Evolutionary conservation across 108 stramenopile genomes (phyloP), one percentile per base, ranked within the genome.

Genomic region (Aureococcus anophagefferens): DNA sequence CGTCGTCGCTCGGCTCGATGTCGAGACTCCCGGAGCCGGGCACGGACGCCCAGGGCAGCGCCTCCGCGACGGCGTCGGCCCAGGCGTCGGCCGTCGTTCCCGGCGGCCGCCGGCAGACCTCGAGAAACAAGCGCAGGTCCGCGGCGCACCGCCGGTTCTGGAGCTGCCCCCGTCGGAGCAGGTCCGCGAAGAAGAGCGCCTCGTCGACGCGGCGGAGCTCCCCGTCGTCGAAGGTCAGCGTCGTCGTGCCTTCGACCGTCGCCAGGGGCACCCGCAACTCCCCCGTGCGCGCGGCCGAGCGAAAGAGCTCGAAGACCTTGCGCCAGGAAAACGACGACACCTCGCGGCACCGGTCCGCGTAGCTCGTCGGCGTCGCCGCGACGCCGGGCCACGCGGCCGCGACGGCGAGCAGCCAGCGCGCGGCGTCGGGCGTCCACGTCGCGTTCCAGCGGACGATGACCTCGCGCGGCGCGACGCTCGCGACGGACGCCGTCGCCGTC

Each of bases 91-190:
- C 72, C 5, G 4, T 13, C 14, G 65, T 35, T 67, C 66, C 64
- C 30, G 36, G 32, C 69, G 30, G 28, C 68, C 30, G 35, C 21
- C 62, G 35, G 59, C 46, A 33, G 15, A 37, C 33, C 36, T 80
- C 75, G 66, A 80, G 40, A 63, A 80, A 80, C 35, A 76, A 68
- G 31, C 72, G 70, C 45, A 80, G 59, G 64, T 80, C 79, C 65
- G 65, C 32, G 0, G 75, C 75, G 45, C 79, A 80, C 71, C 67
- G 30, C 33, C 79, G 75, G 64, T 80, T 80, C 65, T 44, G 63
- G 64, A 80, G 34, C 18, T 30, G 37, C 18, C 75, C 75, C 11
- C 75, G 70, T 0, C 68, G 46, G 59, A 76, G 30, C 28, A 75
- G 74, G 63, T 76, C 64, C 33, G 79, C 79, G 28, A 75, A 80